A percentile compares a stretch with the other conserved stretches of the same genome.
These are phyloP conservation scores for Limtongia smithiae DNA, from an alignment of 805 yeast species.

Conservation along the genomic window DNA sequence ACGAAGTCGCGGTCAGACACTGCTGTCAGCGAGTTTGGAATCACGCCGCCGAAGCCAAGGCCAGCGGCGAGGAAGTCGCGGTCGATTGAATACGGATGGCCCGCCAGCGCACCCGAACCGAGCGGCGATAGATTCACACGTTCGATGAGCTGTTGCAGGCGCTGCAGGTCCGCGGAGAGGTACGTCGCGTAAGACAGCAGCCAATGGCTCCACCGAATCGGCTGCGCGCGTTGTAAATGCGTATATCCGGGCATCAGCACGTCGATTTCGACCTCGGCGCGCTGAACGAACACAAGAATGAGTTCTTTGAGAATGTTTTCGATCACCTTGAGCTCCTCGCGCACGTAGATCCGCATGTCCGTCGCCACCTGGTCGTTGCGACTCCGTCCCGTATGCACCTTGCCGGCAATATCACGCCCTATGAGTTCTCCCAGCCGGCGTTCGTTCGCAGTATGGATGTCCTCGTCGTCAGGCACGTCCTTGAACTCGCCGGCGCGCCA, in stretches of 20 bases:
- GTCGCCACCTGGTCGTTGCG: conserved; percentile 99
- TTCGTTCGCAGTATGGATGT: conserved; percentile 97
- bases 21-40: conserved; percentile 95
- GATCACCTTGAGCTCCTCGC: conserved; percentile 64
- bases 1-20: conserved; percentile 98
- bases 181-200: conserved; percentile 91
- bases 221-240: conserved; percentile 97
- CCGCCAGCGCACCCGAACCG: conserved; percentile 98
- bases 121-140: conserved; percentile 87
- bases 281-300: conserved; percentile 52
- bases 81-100: conserved; percentile 99
- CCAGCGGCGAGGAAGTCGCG: conserved; percentile 80
- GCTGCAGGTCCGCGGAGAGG: conserved; percentile 82
- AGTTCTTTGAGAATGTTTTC: conserved; percentile 51
- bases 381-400: conserved; percentile 98
- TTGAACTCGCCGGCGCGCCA: conserved; percentile 71
- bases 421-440: conserved; percentile 95
- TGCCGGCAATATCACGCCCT: conserved; percentile 91
- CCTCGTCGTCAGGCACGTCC: conserved; percentile 90
- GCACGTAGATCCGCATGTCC: conserved; percentile 93
- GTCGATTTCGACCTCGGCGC: conserved; percentile 85
- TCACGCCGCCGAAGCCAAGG: conserved; percentile 76
- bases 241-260: conserved; percentile 98
- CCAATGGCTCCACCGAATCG: conserved; percentile 99
- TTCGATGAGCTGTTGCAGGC: conserved; percentile 72